Percentiles rank a stretch among this genome's conserved stretches.
These are phyloP conservation scores for Cyclotella sp. DNA, from an alignment of 108 stramenopile genomes.

Conservation along the genomic window DNA sequence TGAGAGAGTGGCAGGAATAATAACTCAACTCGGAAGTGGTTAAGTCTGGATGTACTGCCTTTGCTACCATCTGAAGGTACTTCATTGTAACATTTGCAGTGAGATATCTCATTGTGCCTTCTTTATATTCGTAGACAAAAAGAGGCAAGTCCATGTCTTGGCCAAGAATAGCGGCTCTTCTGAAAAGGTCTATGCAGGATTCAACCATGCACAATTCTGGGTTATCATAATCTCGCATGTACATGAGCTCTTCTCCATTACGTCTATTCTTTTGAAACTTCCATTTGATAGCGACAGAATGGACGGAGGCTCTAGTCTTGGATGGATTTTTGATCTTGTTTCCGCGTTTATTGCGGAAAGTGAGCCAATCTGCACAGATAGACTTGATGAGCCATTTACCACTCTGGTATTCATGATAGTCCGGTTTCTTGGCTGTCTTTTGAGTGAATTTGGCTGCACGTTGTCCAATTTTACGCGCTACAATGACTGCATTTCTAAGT, in stretches of 20 bases:
- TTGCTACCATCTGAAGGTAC: background rate
- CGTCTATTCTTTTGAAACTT: conserved; percentile 23
- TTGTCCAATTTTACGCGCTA: background rate
- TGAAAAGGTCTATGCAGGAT: background rate
- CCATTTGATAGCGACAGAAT: background rate
- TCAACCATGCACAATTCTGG: conserved; percentile 8
- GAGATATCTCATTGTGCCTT: background rate
- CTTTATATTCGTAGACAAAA: background rate
- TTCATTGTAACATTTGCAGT: background rate
- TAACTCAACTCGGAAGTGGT: background rate
- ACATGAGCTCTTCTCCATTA: background rate
- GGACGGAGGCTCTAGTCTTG: background rate
- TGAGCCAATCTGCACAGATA: background rate
- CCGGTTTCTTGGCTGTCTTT: conserved; percentile 4
- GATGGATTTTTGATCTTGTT: background rate
- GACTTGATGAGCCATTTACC: conserved; percentile 22
- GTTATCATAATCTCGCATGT: background rate
- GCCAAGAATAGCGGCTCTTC: background rate
- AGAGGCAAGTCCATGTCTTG: conserved; percentile 7
- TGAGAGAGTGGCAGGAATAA: conserved; percentile 14
- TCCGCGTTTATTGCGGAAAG: background rate
- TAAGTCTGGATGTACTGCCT: background rate
- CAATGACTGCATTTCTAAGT: background rate
- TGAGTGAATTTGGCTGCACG: conserved; percentile 14
- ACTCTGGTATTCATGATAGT: conserved; percentile 11